Percentiles rank a stretch among this genome's conserved stretches.
These are phyloP conservation scores for Chytriomyces sp. DNA, from an alignment of 192 early-diverging fungal genomes.

Conservation along the genomic window DNA sequence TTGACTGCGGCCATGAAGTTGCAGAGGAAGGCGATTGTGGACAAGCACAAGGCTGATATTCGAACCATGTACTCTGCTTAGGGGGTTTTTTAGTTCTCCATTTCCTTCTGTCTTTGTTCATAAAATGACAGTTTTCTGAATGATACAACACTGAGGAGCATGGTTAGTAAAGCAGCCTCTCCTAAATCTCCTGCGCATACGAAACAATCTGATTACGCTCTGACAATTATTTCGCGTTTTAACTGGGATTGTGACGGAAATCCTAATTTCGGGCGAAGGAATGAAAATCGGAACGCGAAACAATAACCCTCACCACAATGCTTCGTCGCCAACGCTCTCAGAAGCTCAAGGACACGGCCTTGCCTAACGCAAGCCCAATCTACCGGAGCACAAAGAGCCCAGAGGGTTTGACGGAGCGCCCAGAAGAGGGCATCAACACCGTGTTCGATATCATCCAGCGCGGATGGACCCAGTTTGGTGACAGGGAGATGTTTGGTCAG, in stretches of 20 bases:
- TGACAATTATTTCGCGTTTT: too few species aligned
- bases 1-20: constrained; percentile 91
- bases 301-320: too few species aligned
- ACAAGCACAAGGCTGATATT: constrained; percentile 53
- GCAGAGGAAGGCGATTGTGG: constrained; percentile 76
- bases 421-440: constrained; percentile 11
- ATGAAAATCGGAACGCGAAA: too few species aligned
- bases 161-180: too few species aligned
- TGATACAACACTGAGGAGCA: too few species aligned
- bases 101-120: too few species aligned
- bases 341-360: background rate
- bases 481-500: constrained; percentile 58
- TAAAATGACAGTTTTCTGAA: too few species aligned
- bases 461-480: background rate
- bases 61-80: background rate
- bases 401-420: background rate
- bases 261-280: too few species aligned
- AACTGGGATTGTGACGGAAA: too few species aligned
- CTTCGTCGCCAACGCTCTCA: background rate
- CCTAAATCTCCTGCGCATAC: too few species aligned
- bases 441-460: constrained; percentile 25
- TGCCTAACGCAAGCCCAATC: background rate
- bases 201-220: too few species aligned
- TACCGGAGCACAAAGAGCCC: background rate
- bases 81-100: too few species aligned